Conservation (phyloP, 495 filamentous ascomycete genomes). For the Aspergillus ellipticus region DNA sequence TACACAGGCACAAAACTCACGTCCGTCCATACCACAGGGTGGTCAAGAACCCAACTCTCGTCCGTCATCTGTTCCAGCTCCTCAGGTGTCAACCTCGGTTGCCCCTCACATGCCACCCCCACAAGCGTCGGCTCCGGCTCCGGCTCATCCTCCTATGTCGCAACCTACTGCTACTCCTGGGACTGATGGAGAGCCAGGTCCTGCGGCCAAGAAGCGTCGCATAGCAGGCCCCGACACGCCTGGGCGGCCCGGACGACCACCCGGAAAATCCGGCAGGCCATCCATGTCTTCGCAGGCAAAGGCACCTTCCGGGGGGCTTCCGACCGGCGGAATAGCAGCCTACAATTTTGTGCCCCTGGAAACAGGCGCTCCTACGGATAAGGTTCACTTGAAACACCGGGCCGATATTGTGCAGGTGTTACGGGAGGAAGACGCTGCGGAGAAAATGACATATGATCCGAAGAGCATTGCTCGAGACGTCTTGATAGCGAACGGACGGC, state of each 20-base stretch:
- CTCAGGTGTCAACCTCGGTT: not conserved
- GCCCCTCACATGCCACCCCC: not conserved
- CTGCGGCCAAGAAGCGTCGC: slow-evolving; percentile 1
- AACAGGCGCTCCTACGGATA: slow-evolving; percentile 3
- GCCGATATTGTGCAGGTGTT: slow-evolving; percentile 39
- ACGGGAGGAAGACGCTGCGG: slow-evolving; percentile 40
- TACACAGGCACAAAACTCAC: not conserved
- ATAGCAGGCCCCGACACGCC: not conserved
- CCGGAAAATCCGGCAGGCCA: not conserved
- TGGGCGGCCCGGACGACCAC: too few relatives aligned
- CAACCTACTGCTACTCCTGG: not conserved
- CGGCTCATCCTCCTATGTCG: not conserved
- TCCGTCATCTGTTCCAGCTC: not conserved
- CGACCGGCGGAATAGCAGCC: not conserved
- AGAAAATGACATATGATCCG: slow-evolving; percentile 51
- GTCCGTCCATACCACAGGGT: not conserved
- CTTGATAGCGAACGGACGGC: slow-evolving; percentile 55
- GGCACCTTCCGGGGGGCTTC: not conserved
- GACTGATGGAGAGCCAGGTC: not conserved
- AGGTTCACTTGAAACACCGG: slow-evolving; percentile 14
- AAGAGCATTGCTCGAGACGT: slow-evolving; percentile 65
- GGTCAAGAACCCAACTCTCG: not conserved
- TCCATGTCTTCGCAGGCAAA: not conserved
- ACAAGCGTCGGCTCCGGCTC: not conserved
- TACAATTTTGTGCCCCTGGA: slow-evolving; percentile 11